phyloP scores from a whole-genome alignment of 495 filamentous ascomycete species.

The Chaetomium cochliodes region DNA sequence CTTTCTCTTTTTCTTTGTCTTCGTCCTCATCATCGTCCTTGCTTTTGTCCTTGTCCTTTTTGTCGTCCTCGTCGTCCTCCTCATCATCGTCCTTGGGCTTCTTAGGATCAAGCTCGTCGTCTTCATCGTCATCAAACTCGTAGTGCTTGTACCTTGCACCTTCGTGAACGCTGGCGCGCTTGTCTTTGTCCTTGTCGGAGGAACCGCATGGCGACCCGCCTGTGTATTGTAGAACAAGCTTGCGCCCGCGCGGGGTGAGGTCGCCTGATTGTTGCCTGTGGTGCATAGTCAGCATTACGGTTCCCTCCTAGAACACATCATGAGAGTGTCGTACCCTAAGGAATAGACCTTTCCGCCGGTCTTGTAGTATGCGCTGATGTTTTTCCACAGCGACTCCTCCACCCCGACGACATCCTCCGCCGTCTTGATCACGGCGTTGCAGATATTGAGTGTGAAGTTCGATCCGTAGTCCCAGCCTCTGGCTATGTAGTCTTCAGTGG shows the following conservation, averaged over 20 bases:
- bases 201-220: conserved; percentile 78
- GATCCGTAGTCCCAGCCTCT: conserved; percentile 79
- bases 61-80: conserved; percentile 37
- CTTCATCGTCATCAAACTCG: conserved; percentile 38
- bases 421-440: conserved; percentile 76
- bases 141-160: conserved; percentile 39
- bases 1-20: conserved; percentile 35
- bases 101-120: conserved; percentile 20
- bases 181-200: conserved; percentile 29
- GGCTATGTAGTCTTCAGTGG: conserved; percentile 72
- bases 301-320: not conserved
- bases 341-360: conserved; percentile 72
- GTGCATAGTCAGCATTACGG: conserved; percentile 15
- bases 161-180: conserved; percentile 34
- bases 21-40: conserved; percentile 32
- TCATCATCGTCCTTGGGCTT: not conserved
- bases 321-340: conserved; percentile 62
- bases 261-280: conserved; percentile 63
- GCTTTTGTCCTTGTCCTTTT: conserved; percentile 38
- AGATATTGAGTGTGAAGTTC: conserved; percentile 97
- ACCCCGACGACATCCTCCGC: conserved; percentile 70
- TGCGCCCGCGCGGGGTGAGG: conserved; percentile 78
- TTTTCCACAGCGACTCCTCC: conserved; percentile 62
- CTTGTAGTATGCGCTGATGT: conserved; percentile 90
- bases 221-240: conserved; percentile 88